Conservation (phyloP, 2,329 filamentous ascomycete species). For the Trichoderma hamatum region DNA sequence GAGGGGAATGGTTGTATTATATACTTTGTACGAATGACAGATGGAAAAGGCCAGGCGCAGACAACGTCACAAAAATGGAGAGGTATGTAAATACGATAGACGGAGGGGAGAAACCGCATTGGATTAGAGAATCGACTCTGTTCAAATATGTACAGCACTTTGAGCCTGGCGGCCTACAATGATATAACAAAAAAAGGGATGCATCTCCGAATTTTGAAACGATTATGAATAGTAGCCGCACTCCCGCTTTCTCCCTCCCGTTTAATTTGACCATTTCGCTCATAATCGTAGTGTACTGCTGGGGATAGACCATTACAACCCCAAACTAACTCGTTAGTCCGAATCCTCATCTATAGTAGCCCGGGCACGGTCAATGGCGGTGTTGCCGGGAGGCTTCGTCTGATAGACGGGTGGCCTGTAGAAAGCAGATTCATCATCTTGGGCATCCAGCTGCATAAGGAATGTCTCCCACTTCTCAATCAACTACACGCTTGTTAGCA, state of each 20-base stretch:
- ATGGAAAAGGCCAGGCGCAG: constrained; percentile 10
- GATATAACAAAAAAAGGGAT: constrained; percentile 38
- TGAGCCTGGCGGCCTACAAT: constrained; percentile 41
- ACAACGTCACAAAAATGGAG: constrained; percentile 13
- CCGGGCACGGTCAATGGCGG: constrained; percentile 62
- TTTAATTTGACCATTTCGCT: background rate
- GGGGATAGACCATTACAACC: background rate
- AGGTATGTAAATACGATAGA: background rate
- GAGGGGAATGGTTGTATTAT: background rate
- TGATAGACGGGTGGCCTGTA: constrained; percentile 64
- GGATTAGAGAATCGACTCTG: constrained; percentile 27
- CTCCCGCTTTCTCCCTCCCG: background rate
- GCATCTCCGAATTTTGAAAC: constrained; percentile 33
- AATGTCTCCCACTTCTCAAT: constrained; percentile 98
- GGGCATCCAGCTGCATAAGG: constrained; percentile 90
- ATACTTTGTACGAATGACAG: constrained; percentile 28
- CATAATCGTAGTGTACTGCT: background rate
- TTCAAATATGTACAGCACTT: constrained; percentile 28
- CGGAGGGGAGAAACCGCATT: constrained; percentile 4
- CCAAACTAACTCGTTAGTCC: constrained; percentile 47
- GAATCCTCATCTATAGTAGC: constrained; percentile 64
- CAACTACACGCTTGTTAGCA: constrained; percentile 47
- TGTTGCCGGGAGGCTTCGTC: constrained; percentile 57
- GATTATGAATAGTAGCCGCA: constrained; percentile 11
- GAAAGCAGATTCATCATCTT: constrained; percentile 77